Evolutionary conservation across 2,329 filamentous ascomycete genomes (phyloP), one percentile per base, ranked within the genome.

Genomic region (Fusarium brevicatenulatum): DNA sequence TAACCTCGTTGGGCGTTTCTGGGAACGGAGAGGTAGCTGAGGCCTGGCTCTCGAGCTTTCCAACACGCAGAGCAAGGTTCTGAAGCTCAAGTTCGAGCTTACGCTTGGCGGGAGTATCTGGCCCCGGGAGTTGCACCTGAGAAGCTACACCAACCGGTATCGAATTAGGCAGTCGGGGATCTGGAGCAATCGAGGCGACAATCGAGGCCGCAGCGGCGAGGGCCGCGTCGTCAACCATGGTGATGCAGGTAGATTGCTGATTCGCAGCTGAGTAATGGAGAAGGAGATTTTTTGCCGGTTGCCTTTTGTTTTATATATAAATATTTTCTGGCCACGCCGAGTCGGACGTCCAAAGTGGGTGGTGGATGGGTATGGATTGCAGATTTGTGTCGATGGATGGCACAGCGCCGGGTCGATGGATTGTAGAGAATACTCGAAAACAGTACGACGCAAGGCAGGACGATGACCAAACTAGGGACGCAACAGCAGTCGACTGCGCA

Each of bases 21-120:
- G 94, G 94, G 77, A 95, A 88, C 63, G 87, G 85, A 73, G 87
- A 86, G 66, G 88, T 82, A 65, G 88, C 85, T 78, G 88, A 89
- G 73, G 93, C 92, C 83, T 92, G 92, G 76, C 90, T 90, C 85
- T 98, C 95, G 76, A 98, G 90, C 73, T 91, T 90, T 73, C 95
- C 92, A 75, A 98, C 90, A 75, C 96, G 89, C 70, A 91, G 85
- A 67, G 92, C 89, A 72, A 98, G 89, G 63, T 93, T 92, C 56
- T 92, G 89, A 65, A 99, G 89, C 84, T 98, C 95, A 68, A 88
- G 87, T 84, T 98, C 95, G 69, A 98, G 89, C 37, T 88, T 88
- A 74, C 89, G 87, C 84, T 98, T 98, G 74, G 92, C 92, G 40
- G 90, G 83, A 49, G 89, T 92, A 66, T 94, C 89, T 65, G 90